Conservation (phyloP, 345 rosid genomes). For the Populus davidiana region DNA sequence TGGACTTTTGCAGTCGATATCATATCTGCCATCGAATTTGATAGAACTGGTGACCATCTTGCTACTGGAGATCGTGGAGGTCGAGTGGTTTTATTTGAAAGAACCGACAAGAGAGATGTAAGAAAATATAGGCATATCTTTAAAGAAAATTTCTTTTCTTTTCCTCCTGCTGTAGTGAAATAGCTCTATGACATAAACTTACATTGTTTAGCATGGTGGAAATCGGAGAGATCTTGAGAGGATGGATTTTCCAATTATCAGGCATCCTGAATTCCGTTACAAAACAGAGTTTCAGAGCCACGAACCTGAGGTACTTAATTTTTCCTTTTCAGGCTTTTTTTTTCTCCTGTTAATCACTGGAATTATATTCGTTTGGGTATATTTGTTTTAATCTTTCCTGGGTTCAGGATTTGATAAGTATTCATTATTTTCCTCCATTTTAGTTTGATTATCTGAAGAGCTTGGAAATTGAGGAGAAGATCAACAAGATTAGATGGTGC, state of each 20-base stretch:
- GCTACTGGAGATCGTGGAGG: conserved; percentile 99
- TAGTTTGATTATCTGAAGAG: conserved; percentile 98
- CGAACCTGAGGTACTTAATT: conserved; percentile 72
- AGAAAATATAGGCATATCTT: conserved; percentile 15
- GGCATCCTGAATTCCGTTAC: conserved; percentile 83
- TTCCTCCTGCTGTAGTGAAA: background rate
- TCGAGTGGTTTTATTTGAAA: conserved; percentile 90
- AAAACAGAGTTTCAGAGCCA: conserved; percentile 96
- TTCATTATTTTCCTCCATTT: conserved; percentile 16
- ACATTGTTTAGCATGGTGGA: conserved; percentile 53
- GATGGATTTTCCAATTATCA: conserved; percentile 46
- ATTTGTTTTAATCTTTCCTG: background rate
- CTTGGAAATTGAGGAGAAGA: conserved; percentile 98
- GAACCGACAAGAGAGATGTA: conserved; percentile 68
- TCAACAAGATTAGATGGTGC: conserved; percentile 94
- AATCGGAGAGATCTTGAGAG: conserved; percentile 64
- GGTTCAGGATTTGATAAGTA: background rate
- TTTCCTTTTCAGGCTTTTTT: background rate
- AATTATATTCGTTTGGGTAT: background rate
- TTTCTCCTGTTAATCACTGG: background rate
- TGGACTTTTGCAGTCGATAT: conserved; percentile 69
- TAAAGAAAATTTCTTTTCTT: background rate
- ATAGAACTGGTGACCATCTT: conserved; percentile 72
- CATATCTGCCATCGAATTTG: conserved; percentile 86
- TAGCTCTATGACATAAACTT: conserved; percentile 16